phyloP scores from a whole-genome alignment of 2,329 filamentous ascomycete genomes.

The Elsinoe perseae region DNA sequence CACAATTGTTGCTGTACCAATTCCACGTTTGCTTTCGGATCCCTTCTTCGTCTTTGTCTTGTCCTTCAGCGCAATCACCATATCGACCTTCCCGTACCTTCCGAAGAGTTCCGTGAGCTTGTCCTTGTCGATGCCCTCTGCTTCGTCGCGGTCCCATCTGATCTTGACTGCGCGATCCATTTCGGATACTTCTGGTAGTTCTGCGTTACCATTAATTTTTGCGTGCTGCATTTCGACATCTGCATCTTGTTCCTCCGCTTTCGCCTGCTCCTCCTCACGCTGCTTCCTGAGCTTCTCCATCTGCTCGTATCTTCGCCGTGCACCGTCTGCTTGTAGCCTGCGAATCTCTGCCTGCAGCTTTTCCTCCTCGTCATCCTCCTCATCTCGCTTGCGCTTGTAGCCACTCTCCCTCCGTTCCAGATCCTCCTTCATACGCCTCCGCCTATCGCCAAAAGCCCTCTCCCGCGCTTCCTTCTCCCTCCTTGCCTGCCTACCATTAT shows the following conservation, averaged over 20 bases:
- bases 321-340: slow-evolving; percentile 40
- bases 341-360: slow-evolving; percentile 49
- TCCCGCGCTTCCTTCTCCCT: slow-evolving; percentile 62
- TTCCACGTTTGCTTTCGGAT: slow-evolving; percentile 35
- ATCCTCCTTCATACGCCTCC: slow-evolving; percentile 75
- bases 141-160: slow-evolving; percentile 46
- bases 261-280: slow-evolving; percentile 44
- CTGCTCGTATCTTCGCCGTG: slow-evolving; percentile 49
- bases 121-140: slow-evolving; percentile 40
- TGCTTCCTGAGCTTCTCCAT: slow-evolving; percentile 47
- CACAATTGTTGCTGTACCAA: slow-evolving; percentile 49
- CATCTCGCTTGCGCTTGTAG: slow-evolving; percentile 40
- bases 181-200: slow-evolving; percentile 38
- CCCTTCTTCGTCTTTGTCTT: slow-evolving; percentile 43
- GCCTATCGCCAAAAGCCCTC: slow-evolving; percentile 63
- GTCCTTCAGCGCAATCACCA: slow-evolving; percentile 47
- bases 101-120: slow-evolving; percentile 42
- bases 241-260: slow-evolving; percentile 33
- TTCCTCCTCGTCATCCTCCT: slow-evolving; percentile 44
- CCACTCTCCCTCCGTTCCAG: slow-evolving; percentile 66
- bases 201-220: neutral
- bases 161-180: slow-evolving; percentile 52
- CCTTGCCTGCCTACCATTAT: slow-evolving; percentile 64
- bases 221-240: slow-evolving; percentile 11
- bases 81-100: slow-evolving; percentile 51